Evolutionary conservation across 73 alveolate genomes (phyloP).

Genomic region (Paramecium tetraurelia): DNA sequence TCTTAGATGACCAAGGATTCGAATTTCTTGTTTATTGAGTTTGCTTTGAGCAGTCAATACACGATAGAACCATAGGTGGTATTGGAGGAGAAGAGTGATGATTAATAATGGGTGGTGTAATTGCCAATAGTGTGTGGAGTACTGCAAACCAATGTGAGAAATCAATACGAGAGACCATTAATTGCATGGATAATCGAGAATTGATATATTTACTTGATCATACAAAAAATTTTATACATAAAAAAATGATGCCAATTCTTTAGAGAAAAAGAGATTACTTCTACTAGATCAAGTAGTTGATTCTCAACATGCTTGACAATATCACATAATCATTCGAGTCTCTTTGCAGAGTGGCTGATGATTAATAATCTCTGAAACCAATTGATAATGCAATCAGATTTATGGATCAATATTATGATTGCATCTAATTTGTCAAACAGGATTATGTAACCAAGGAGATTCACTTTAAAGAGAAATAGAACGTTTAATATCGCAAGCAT

Average conservation of each 20-base stretch:
- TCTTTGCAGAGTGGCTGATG: neutral
- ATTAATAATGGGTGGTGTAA: neutral
- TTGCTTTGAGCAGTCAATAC: neutral
- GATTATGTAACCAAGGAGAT: neutral
- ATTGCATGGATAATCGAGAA: neutral
- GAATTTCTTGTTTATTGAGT: neutral
- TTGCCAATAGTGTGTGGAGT: neutral
- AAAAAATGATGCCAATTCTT: neutral
- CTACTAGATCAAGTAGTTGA: neutral
- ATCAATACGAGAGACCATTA: neutral
- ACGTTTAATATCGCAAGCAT: neutral
- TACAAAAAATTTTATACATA: neutral
- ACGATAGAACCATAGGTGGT: neutral
- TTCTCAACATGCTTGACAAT: neutral
- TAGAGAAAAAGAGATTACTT: neutral
- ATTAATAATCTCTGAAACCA: neutral
- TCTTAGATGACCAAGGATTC: neutral
- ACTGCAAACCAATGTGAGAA: neutral
- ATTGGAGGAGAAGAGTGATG: neutral
- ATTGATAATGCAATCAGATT: neutral
- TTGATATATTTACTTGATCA: neutral
- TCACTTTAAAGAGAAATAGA: neutral
- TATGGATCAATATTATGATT: neutral
- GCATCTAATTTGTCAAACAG: neutral
- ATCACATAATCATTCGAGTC: neutral